Evolutionary conservation across 1,284 basidiomycete genomes (phyloP).

Genomic region (Athelia psychrophila): DNA sequence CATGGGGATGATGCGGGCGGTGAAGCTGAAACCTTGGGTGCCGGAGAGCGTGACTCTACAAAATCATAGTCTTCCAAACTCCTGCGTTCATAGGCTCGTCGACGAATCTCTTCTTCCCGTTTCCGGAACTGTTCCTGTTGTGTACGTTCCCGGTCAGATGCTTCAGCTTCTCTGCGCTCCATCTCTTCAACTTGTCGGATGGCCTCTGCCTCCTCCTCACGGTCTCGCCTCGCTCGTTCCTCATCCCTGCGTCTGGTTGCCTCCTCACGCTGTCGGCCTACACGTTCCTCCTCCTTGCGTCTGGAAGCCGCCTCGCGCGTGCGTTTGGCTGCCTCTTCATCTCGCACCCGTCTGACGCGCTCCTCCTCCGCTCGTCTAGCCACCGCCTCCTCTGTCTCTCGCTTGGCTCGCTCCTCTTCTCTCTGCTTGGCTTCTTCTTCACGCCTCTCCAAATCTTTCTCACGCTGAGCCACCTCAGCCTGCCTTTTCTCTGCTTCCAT

Average conservation of each 20-base stretch:
- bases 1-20: neutral
- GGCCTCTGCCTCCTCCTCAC: conserved; percentile 22
- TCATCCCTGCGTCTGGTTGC: conserved; percentile 18
- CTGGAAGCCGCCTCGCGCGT: conserved; percentile 3
- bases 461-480: conserved; percentile 6
- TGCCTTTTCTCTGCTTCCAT: conserved; percentile 6
- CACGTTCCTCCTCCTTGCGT: conserved; percentile 8
- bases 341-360: no score
- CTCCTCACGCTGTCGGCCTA: conserved; percentile 9
- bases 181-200: conserved; percentile 21
- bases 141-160: conserved; percentile 3
- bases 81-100: conserved; percentile 37
- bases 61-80: conserved; percentile 25
- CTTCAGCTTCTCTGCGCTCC: conserved; percentile 2
- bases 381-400: conserved; percentile 7
- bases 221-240: conserved; percentile 17
- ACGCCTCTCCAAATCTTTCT: conserved; percentile 6
- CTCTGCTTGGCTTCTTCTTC: conserved; percentile 9
- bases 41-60: conserved; percentile 19
- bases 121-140: conserved; percentile 42
- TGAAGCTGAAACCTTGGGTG: conserved; percentile 1
- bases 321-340: conserved; percentile 5
- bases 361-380: neutral
- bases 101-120: conserved; percentile 46
- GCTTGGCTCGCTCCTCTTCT: conserved; percentile 9